Evolutionary conservation across 176 grass and related monocot genomes (phyloP).

Genomic region (Areca catechu): DNA sequence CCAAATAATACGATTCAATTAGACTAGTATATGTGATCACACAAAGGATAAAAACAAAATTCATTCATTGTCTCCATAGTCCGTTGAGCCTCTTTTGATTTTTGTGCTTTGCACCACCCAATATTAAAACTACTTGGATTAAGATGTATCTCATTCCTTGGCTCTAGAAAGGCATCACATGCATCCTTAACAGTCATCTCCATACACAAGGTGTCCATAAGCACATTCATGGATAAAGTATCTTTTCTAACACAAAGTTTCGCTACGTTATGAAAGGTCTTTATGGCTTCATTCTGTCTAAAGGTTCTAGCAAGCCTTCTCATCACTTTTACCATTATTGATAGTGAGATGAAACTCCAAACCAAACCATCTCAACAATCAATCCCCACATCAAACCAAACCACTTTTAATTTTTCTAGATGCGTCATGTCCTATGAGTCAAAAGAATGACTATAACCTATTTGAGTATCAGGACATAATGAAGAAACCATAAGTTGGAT

Average conservation of each 20-base stretch:
- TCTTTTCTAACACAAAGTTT: constrained; percentile 50
- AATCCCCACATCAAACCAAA: constrained; percentile 67
- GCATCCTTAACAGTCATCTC: constrained; percentile 70
- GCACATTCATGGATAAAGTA: constrained; percentile 55
- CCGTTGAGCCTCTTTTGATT: constrained; percentile 36
- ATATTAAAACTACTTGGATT: constrained; percentile 62
- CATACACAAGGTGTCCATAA: constrained; percentile 63
- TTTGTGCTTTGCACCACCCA: constrained; percentile 71
- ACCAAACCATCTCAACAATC: constrained; percentile 44
- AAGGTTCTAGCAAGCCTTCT: constrained; percentile 61
- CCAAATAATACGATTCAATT: constrained; percentile 63
- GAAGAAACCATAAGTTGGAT: constrained; percentile 62
- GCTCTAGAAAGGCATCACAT: constrained; percentile 43
- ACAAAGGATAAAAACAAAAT: constrained; percentile 57
- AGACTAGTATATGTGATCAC: constrained; percentile 69
- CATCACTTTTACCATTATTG: constrained; percentile 61
- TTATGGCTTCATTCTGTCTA: constrained; percentile 50
- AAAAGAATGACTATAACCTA: constrained; percentile 28
- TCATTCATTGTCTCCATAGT: constrained; percentile 52
- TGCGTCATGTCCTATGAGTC: constrained; percentile 49
- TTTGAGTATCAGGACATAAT: constrained; percentile 46
- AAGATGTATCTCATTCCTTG: constrained; percentile 29
- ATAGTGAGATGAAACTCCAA: constrained; percentile 43
- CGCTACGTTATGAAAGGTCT: constrained; percentile 37
- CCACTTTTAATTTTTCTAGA: constrained; percentile 59